phyloP scores from a whole-genome alignment of 306 rosid genomes.

The Glycine latifolia region DNA sequence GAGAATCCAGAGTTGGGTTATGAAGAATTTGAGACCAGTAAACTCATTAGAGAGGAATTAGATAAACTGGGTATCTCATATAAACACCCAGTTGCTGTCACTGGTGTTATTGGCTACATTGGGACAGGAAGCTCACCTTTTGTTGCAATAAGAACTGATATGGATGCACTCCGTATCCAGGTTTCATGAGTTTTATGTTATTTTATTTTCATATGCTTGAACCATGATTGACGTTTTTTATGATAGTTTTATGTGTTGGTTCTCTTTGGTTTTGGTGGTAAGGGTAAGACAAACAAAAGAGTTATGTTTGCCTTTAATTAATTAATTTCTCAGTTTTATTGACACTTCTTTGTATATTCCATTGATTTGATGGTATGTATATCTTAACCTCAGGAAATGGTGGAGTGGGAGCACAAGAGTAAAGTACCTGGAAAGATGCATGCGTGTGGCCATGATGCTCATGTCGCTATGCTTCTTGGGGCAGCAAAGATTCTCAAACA shows the following conservation, averaged over 20 bases:
- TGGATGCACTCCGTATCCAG: conserved; percentile 85
- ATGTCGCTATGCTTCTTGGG: conserved; percentile 80
- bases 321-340: neutral
- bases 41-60: conserved; percentile 26
- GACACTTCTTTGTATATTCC: neutral
- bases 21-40: conserved; percentile 30
- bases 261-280: neutral
- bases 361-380: neutral
- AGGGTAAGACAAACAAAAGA: neutral
- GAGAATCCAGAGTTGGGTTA: conserved; percentile 13
- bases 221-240: neutral
- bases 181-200: conserved; percentile 36
- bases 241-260: neutral
- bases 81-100: conserved; percentile 48
- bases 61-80: neutral
- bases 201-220: neutral
- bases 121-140: conserved; percentile 77
- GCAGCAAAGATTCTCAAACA: conserved; percentile 78
- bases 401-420: conserved; percentile 24
- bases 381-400: conserved; percentile 55
- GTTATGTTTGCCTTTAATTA: neutral
- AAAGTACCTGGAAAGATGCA: conserved; percentile 71
- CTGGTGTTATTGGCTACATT: conserved; percentile 71
- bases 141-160: conserved; percentile 82
- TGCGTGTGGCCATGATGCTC: conserved; percentile 85